These are phyloP conservation scores for Rhynchospora tenuis DNA, from an alignment of 176 grass and related monocot species.

Conservation along the genomic window DNA sequence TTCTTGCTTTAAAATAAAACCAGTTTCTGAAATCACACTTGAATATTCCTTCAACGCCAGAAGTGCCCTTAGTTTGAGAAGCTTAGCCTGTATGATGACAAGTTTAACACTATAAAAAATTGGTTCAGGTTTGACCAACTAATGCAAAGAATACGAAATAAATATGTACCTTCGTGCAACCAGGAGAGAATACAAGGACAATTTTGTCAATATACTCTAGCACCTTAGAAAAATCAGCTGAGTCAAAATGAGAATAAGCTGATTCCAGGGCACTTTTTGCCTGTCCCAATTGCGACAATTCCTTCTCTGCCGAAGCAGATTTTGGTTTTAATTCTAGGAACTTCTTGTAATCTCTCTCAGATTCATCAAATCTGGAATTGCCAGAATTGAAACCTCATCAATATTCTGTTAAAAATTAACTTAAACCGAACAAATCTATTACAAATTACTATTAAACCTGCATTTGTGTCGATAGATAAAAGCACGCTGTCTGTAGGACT, in stretches of 20 bases:
- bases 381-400: background rate
- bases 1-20: slow-evolving; percentile 96
- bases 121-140: slow-evolving; percentile 1
- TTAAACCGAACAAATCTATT: background rate
- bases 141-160: background rate
- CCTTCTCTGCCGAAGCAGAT: slow-evolving; percentile 64
- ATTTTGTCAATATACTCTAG: slow-evolving; percentile 89
- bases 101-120: slow-evolving; percentile 4
- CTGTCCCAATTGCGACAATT: slow-evolving; percentile 77
- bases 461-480: slow-evolving; percentile 60
- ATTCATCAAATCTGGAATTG: slow-evolving; percentile 55
- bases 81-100: slow-evolving; percentile 62
- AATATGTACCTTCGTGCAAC: slow-evolving; percentile 66
- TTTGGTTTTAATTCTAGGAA: slow-evolving; percentile 60
- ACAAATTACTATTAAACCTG: slow-evolving; percentile 40
- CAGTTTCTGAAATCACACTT: slow-evolving; percentile 76
- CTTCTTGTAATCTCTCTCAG: slow-evolving; percentile 62
- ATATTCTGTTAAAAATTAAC: background rate
- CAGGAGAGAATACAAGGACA: slow-evolving; percentile 85
- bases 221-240: slow-evolving; percentile 71
- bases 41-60: slow-evolving; percentile 82
- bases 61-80: slow-evolving; percentile 82
- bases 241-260: slow-evolving; percentile 67
- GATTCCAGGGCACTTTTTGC: slow-evolving; percentile 62
- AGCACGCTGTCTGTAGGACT: slow-evolving; percentile 78